A percentile compares a stretch with the other conserved stretches of the same genome.
Evolutionary conservation across 768 basidiomycete species (phyloP).

Genomic region (Russula lepida): DNA sequence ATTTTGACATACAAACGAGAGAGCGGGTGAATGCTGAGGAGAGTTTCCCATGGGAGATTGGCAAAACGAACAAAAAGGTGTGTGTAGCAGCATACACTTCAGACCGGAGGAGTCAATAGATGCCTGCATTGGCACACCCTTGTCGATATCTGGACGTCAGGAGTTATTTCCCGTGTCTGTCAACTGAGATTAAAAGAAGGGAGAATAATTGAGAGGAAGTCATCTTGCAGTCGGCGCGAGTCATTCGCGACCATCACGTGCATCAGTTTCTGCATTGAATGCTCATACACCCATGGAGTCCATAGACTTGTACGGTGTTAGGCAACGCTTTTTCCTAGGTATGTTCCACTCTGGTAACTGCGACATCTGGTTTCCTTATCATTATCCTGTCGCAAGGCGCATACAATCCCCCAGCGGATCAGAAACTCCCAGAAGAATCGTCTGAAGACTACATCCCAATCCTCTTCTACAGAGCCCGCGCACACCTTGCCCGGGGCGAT

Average conservation of each 20-base stretch:
- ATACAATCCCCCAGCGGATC: constrained; percentile 50
- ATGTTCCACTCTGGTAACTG: constrained; percentile 3
- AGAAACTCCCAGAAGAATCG: constrained; percentile 48
- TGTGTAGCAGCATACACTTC: constrained; percentile 33
- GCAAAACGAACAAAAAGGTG: background rate
- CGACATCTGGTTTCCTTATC: background rate
- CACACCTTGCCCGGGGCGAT: constrained; percentile 62
- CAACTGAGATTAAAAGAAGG: background rate
- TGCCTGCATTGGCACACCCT: constrained; percentile 48
- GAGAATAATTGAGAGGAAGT: background rate
- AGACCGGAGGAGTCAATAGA: constrained; percentile 51
- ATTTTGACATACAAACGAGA: constrained; percentile 67
- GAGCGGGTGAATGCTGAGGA: constrained; percentile 65
- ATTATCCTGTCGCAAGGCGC: constrained; percentile 39
- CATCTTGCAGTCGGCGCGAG: background rate
- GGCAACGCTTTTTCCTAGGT: constrained; percentile 74
- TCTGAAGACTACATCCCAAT: constrained; percentile 58
- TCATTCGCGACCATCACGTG: background rate
- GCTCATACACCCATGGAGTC: constrained; percentile 39
- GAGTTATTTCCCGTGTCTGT: background rate
- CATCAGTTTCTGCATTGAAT: background rate
- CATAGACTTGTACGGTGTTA: constrained; percentile 56
- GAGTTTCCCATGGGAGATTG: background rate
- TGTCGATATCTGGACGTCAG: background rate
- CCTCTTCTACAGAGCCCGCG: constrained; percentile 71